Base-by-base conservation (phyloP, 2,329 filamentous ascomycete species). In the Ciborinia camelliae region DNA sequence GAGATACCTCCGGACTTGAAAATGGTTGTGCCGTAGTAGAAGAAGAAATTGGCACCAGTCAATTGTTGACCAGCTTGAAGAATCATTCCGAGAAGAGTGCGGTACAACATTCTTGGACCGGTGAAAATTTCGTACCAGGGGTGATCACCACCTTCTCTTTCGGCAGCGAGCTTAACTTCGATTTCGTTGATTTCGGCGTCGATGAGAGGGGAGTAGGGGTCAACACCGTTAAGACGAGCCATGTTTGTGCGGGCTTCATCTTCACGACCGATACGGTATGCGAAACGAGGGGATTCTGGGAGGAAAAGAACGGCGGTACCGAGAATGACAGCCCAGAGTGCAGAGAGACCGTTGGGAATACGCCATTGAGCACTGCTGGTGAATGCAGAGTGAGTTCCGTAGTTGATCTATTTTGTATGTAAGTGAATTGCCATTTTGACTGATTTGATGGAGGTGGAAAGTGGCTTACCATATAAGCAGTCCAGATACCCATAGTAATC, bases 1-100 rank as follows among this genome's bases (percentile, higher is more conserved):
- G 75, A 73, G 51, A 91, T 81, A 69, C 88, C 89, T 1, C 86
- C 86, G 2, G 86, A 81, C 18, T 80, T 73, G 76, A 91, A 91
- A 69, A 90, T 85, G 4, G 85, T 88, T 48, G 83, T 86, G 30
- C 61, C 83, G 71, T 87, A 90, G 75, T 86, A 86, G 75, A 89
- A 88, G 78, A 86, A 88, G 76, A 86, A 89, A 76, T 88, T 88
- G 65, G 84, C 85, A 39, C 88, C 88, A 0, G 86, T 89, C 2
- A 90, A 78, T 72, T 90, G 88, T 75, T 90, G 87, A 6, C 87
- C 82, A 50, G 85, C 82, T 75, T 89, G 86, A 2, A 90, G 81
- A 4, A 79, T 73, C 43, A 90, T 82, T 47, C 88, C 87, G 0
- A 90, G 79, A 0, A 85, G 54, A 0, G 85, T 87, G 32, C 88